Evolutionary conservation across 1,284 basidiomycete genomes (phyloP).

Genomic region (Phellinidium pouzarii): DNA sequence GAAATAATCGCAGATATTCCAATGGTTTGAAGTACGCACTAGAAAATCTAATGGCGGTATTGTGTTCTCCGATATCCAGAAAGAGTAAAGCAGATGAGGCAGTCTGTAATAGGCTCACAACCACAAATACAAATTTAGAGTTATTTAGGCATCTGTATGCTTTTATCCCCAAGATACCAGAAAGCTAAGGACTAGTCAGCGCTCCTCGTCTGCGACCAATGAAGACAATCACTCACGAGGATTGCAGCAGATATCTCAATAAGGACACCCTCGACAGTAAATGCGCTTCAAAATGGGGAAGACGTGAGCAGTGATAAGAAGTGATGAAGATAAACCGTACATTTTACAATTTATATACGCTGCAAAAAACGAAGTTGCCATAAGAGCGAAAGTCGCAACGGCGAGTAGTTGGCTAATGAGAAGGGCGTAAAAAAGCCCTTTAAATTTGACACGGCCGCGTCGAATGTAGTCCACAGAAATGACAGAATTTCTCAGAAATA

Average conservation of each 20-base stretch:
- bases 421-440: slow-evolving; percentile 48
- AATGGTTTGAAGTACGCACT: slow-evolving; percentile 36
- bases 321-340: slow-evolving; percentile 28
- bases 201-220: not conserved
- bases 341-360: slow-evolving; percentile 30
- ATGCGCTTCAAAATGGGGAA: slow-evolving; percentile 33
- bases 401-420: slow-evolving; percentile 52
- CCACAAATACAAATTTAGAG: slow-evolving; percentile 42
- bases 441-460: slow-evolving; percentile 54
- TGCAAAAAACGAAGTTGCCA: slow-evolving; percentile 42
- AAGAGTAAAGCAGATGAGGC: slow-evolving; percentile 36
- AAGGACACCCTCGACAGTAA: slow-evolving; percentile 32
- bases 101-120: slow-evolving; percentile 36
- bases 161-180: slow-evolving; percentile 59
- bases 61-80: slow-evolving; percentile 36
- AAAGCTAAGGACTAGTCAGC: slow-evolving; percentile 36
- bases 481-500: slow-evolving; percentile 51
- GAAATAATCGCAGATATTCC: no score
- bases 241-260: slow-evolving; percentile 39
- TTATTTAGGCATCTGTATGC: slow-evolving; percentile 59
- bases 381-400: slow-evolving; percentile 37
- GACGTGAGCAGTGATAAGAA: no score
- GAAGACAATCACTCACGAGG: slow-evolving; percentile 32
- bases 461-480: slow-evolving; percentile 46
- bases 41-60: slow-evolving; percentile 37